Base-by-base conservation (phyloP, 1,139 yeast genomes). In the Zhuliangozyma parablackwelliae region DNA sequence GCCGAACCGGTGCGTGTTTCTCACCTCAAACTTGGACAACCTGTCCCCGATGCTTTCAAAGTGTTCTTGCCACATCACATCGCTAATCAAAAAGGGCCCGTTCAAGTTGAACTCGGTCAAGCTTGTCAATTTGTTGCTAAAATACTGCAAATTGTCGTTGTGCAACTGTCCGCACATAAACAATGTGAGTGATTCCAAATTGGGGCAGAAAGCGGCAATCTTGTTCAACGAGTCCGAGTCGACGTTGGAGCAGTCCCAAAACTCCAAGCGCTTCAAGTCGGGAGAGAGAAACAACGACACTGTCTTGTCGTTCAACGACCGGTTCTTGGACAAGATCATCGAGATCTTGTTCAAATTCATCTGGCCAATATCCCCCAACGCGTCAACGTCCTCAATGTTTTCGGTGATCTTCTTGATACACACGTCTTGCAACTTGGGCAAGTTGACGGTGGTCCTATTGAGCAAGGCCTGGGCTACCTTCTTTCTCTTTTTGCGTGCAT, bases 91-190 rank as follows among this genome's bases (percentile, higher is more conserved):
- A 53, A 92, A 92, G 0, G 97, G 89, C 0, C 98, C 98, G 58
- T 90, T 89, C 27, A 92, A 62, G 11, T 74, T 63, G 8, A 90
- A 45, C 10, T 73, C 65, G 9, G 56, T 64, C 37, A 94, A 63
- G 24, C 74, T 57, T 1, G 63, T 62, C 33, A 90, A 64, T 43
- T 87, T 81, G 10, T 77, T 62, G 9, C 78, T 72, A 44, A 74
- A 78, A 52, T 86, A 83, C 20, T 66, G 55, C 42, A 92, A 57
- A 41, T 86, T 83, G 46, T 82, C 89, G 55, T 86, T 86, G 49
- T 83, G 89, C 29, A 92, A 63, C 49, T 86, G 94, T 3, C 98
- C 98, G 64, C 97, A 92, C 97, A 89, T 90, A 42, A 80, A 80
- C 33, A 92, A 64, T 0, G 83, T 82, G 30, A 92, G 59, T 2